Base-by-base conservation (phyloP, 768 basidiomycete genomes). In the Rhizopogon vinicolor region DNA sequence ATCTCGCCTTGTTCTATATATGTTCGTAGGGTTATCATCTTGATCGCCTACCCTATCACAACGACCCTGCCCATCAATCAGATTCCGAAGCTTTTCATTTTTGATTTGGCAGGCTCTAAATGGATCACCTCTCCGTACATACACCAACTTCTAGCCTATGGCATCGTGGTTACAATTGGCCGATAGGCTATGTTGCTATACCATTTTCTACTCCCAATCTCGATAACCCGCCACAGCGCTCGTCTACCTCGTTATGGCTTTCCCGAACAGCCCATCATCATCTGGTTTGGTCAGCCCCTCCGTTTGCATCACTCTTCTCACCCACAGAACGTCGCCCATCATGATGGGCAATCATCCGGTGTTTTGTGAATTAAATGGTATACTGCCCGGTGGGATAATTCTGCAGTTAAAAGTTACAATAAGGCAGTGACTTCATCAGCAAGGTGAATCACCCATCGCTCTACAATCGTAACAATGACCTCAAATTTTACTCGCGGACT, bases 41-140 rank as follows among this genome's bases (percentile, higher is more conserved):
- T 66, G 68, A 70, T 70, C 68, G 60, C 60, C 63, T 66, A 70
- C 70, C 70, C 68, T 72, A 70, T 70, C 69, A 70, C 61, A 59
- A 44, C 68, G 69, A 70, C 69, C 68, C 68, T 69, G 49, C 46
- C n/a, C 62, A 68, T 68, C 67, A 68, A 61, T 58, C 60, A 63
- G 64, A 68, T 68, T 68, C 62, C 66, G 66, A 63, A 65, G 60
- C 52, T 58, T 39, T 25, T 52, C 44, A 14, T 44, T 53, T 58
- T 68, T 61, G 61, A 68, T 65, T 61, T 58, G 56, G 50, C 13
- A 14, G 54, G 35, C 63, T 55, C 54, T 39, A 62, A 58, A 60
- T 66, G 64, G 65, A 48, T 66, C 44, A 58, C 65, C 49, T 55
- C 66, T 55, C 54, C 60, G 50, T 63, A 37, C 58, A 46, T 64